A percentile compares a stretch with the other conserved stretches of the same genome.
phyloP scores from a whole-genome alignment of 2,329 filamentous ascomycete genomes.

The Fusarium sp. region DNA sequence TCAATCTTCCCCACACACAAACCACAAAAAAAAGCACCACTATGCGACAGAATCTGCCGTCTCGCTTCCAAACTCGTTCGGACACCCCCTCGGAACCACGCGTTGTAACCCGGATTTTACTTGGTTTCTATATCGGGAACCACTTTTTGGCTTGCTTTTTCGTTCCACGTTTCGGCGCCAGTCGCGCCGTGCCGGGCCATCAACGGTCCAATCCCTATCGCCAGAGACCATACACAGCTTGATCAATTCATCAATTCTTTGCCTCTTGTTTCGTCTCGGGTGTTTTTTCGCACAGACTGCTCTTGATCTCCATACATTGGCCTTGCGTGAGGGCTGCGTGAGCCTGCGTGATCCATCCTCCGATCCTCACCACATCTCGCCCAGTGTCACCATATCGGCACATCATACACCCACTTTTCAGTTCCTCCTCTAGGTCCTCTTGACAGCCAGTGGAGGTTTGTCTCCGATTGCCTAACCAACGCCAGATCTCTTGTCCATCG shows the following conservation, averaged over 20 bases:
- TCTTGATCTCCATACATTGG: neutral
- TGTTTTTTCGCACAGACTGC: neutral
- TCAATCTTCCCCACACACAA: slow-evolving; percentile 12
- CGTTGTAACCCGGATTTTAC: slow-evolving; percentile 9
- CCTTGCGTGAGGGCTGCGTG: slow-evolving; percentile 19
- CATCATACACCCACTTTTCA: slow-evolving; percentile 9
- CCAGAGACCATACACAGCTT: neutral
- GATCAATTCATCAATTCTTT: neutral
- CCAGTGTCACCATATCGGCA: slow-evolving; percentile 18
- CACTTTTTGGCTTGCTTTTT: slow-evolving; percentile 35
- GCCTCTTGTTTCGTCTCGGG: slow-evolving; percentile 14
- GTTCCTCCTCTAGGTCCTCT: neutral
- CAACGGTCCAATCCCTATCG: neutral
- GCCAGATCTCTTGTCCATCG: neutral
- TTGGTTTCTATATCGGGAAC: slow-evolving; percentile 22
- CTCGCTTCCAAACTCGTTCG: slow-evolving; percentile 10
- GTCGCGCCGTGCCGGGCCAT: slow-evolving; percentile 10
- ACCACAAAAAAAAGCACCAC: slow-evolving; percentile 7
- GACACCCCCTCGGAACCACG: slow-evolving; percentile 13
- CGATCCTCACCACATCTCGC: slow-evolving; percentile 38
- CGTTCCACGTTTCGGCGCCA: slow-evolving; percentile 13
- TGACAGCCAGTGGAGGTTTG: neutral
- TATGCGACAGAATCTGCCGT: slow-evolving; percentile 3
- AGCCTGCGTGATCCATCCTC: slow-evolving; percentile 33
- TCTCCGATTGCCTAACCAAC: neutral